Percentiles rank a stretch among this genome's conserved stretches.
Evolutionary conservation across 1,139 yeast genomes (phyloP).

Genomic region (Magnusiomyces suaveolens): DNA sequence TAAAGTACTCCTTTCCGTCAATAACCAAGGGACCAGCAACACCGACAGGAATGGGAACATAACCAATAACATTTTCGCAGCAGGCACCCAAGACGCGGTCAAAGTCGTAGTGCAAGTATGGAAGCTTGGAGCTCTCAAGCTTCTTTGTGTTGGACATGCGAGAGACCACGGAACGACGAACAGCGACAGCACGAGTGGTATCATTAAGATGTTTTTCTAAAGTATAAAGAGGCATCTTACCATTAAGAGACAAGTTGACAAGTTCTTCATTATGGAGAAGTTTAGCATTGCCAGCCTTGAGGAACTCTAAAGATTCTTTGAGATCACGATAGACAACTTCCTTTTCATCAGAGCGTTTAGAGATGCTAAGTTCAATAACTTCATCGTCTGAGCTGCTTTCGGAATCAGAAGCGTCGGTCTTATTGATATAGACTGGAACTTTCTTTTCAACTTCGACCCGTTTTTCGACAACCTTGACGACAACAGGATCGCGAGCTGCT

Average conservation of each 20-base stretch:
- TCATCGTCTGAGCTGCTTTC: slow-evolving; percentile 15
- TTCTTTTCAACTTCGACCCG: slow-evolving; percentile 27
- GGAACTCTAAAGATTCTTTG: slow-evolving; percentile 52
- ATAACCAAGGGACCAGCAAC: slow-evolving; percentile 93
- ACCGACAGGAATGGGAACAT: slow-evolving; percentile 92
- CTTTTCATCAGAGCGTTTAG: slow-evolving; percentile 6
- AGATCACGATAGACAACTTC: slow-evolving; percentile 30
- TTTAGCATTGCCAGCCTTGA: slow-evolving; percentile 66
- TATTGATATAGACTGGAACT: slow-evolving; percentile 26
- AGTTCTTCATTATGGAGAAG: slow-evolving; percentile 65
- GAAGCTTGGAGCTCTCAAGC: slow-evolving; percentile 60
- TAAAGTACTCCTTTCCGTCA: slow-evolving; percentile 76
- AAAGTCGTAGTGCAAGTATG: slow-evolving; percentile 77
- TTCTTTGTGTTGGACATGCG: slow-evolving; percentile 74
- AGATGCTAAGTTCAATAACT: slow-evolving; percentile 18
- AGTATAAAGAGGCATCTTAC: slow-evolving; percentile 85
- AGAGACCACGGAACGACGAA: slow-evolving; percentile 88
- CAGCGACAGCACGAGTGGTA: slow-evolving; percentile 81
- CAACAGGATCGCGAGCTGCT: slow-evolving; percentile 27
- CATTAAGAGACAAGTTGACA: slow-evolving; percentile 56
- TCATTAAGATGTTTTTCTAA: slow-evolving; percentile 84
- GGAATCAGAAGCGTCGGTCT: slow-evolving; percentile 17
- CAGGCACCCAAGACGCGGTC: slow-evolving; percentile 97
- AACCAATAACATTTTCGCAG: slow-evolving; percentile 97
- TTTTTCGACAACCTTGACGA: slow-evolving; percentile 31